A percentile compares a stretch with the other conserved stretches of the same genome.
Conservation (phyloP, 2,329 filamentous ascomycete genomes). For the Cercospora sojina region DNA sequence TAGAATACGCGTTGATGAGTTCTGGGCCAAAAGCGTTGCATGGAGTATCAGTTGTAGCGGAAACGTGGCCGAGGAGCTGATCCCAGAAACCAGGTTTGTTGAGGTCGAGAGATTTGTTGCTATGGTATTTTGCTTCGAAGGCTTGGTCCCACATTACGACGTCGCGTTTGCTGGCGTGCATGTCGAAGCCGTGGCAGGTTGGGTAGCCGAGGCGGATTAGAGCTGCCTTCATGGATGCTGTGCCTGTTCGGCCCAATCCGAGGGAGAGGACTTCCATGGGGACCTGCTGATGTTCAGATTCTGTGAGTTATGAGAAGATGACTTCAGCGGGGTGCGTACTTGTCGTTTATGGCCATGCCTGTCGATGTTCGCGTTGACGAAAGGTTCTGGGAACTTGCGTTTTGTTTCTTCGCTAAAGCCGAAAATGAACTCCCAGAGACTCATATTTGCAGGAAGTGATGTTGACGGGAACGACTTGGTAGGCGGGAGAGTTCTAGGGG, state of each 20-base stretch:
- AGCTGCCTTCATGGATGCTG: slow-evolving; percentile 26
- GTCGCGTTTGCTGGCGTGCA: slow-evolving; percentile 56
- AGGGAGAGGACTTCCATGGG: slow-evolving; percentile 30
- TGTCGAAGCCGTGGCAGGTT: slow-evolving; percentile 28
- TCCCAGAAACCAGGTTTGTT: slow-evolving; percentile 31
- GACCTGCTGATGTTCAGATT: slow-evolving; percentile 45
- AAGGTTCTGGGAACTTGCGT: slow-evolving; percentile 42
- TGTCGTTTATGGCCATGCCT: slow-evolving; percentile 46
- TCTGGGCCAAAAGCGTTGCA: slow-evolving; percentile 38
- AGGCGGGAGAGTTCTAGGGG: not conserved
- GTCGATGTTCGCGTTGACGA: slow-evolving; percentile 64
- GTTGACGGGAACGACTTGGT: not conserved
- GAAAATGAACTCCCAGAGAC: slow-evolving; percentile 21
- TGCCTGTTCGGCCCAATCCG: slow-evolving; percentile 29
- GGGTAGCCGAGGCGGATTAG: slow-evolving; percentile 26
- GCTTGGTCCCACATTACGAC: slow-evolving; percentile 67
- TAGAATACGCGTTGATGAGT: slow-evolving; percentile 35
- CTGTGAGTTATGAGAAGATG: not conserved
- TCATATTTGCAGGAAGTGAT: not conserved
- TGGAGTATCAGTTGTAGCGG: slow-evolving; percentile 38
- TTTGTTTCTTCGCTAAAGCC: slow-evolving; percentile 24
- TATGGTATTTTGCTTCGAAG: slow-evolving; percentile 52
- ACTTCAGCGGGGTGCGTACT: not conserved
- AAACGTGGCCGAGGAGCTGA: slow-evolving; percentile 35
- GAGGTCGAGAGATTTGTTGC: slow-evolving; percentile 11